Evolutionary conservation across 768 basidiomycete species (phyloP).

Genomic region (Tulasnella sp.): DNA sequence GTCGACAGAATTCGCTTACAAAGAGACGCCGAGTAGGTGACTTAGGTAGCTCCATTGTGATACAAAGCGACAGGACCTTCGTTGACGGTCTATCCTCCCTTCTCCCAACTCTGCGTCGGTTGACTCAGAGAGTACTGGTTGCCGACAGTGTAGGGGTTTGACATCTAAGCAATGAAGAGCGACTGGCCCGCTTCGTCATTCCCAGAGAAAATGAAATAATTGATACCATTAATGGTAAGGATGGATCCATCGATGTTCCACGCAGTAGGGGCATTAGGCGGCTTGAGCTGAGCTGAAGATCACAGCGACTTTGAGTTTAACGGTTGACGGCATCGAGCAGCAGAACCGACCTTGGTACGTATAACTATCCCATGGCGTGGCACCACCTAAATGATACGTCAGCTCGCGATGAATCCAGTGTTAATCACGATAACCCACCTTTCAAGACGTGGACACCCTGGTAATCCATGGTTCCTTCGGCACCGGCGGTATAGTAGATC

Average conservation of each 20-base stretch:
- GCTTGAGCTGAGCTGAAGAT: not conserved
- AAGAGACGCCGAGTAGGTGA: not conserved
- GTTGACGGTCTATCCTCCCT: not conserved
- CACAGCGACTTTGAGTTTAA: not conserved
- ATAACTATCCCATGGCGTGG: not conserved
- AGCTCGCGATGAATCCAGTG: too few species aligned
- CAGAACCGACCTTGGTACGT: not conserved
- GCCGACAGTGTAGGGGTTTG: not conserved
- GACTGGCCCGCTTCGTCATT: not conserved
- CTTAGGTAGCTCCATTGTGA: constrained; percentile 1
- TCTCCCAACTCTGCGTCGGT: not conserved
- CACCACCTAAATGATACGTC: not conserved
- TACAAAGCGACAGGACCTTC: not conserved
- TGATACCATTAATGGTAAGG: not conserved
- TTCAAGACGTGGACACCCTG: not conserved
- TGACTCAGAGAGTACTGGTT: not conserved
- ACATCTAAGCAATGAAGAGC: not conserved
- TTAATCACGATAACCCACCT: not conserved
- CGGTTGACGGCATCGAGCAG: not conserved
- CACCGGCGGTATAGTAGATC: too few species aligned
- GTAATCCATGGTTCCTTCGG: not conserved
- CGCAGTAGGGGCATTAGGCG: not conserved
- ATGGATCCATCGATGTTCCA: not conserved
- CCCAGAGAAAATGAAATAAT: constrained; percentile 7
- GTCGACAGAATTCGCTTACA: not conserved